Evolutionary conservation across 495 filamentous ascomycete genomes (phyloP).

Genomic region (Copromyces sp.): DNA sequence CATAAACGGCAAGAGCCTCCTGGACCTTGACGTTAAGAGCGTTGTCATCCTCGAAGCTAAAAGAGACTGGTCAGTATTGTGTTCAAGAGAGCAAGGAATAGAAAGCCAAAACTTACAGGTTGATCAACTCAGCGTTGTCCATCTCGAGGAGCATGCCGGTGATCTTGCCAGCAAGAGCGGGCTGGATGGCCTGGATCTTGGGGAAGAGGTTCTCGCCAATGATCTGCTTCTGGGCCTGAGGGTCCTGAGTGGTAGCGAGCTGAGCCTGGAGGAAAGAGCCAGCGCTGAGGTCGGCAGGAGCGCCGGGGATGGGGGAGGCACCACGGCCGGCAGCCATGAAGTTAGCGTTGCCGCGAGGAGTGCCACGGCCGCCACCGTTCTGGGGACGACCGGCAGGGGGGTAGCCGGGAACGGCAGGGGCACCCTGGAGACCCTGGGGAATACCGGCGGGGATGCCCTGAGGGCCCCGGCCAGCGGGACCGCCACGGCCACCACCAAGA

Average conservation of each 20-base stretch:
- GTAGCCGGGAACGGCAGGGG: constrained; percentile 57
- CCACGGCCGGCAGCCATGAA: constrained; percentile 48
- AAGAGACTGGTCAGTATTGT: constrained; percentile 16
- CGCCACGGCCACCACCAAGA: constrained; percentile 58
- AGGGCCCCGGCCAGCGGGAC: constrained; percentile 61
- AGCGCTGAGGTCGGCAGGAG: constrained; percentile 27
- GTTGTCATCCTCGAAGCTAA: constrained; percentile 77
- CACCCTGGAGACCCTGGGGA: constrained; percentile 38
- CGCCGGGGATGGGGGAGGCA: constrained; percentile 11
- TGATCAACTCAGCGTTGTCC: constrained; percentile 87
- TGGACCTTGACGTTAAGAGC: constrained; percentile 91
- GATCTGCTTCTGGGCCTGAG: constrained; percentile 88
- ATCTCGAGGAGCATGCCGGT: constrained; percentile 99
- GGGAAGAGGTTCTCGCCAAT: constrained; percentile 95
- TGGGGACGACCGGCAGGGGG: constrained; percentile 40
- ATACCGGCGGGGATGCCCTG: constrained; percentile 59
- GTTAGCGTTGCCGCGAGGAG: constrained; percentile 24
- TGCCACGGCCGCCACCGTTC: constrained; percentile 32
- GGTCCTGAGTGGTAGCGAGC: constrained; percentile 41
- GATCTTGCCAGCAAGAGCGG: constrained; percentile 95
- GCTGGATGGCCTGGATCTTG: constrained; percentile 89
- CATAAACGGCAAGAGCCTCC: constrained; percentile 91
- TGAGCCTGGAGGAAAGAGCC: constrained; percentile 38
- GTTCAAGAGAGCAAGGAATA: background rate
- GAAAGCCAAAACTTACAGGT: constrained; percentile 63